phyloP scores from a whole-genome alignment of 2,329 filamentous ascomycete genomes.

The Biscogniauxia mediterranea region DNA sequence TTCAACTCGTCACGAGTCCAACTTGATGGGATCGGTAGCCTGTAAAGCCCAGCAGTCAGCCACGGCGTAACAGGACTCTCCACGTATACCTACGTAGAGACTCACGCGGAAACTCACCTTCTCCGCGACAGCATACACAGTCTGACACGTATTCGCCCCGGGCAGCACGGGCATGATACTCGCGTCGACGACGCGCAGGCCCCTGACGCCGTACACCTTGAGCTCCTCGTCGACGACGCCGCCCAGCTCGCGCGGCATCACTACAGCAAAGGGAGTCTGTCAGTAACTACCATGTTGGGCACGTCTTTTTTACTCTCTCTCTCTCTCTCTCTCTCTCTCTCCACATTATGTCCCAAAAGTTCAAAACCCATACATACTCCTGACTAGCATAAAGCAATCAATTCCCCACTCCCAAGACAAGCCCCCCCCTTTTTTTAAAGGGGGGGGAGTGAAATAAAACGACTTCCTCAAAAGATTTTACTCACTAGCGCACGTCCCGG shows the following conservation, averaged over 20 bases:
- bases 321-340: too few relatives aligned
- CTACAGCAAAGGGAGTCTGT: too few relatives aligned
- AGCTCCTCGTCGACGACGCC: constrained; percentile 45
- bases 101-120: constrained; percentile 32
- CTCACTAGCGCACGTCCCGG: constrained; percentile 44
- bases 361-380: too few relatives aligned
- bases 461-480: too few relatives aligned
- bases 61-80: not conserved
- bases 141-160: constrained; percentile 47
- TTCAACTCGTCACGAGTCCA: constrained; percentile 3
- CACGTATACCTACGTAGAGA: not conserved
- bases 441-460: too few relatives aligned
- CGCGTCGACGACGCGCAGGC: constrained; percentile 46
- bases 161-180: constrained; percentile 45
- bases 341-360: too few relatives aligned
- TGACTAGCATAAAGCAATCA: too few relatives aligned
- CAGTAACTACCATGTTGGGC: too few relatives aligned
- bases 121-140: constrained; percentile 52
- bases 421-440: too few relatives aligned
- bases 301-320: too few relatives aligned
- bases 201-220: constrained; percentile 45
- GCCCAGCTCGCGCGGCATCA: constrained; percentile 43
- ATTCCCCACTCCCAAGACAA: too few relatives aligned
- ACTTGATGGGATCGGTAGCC: constrained; percentile 21
- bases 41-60: not conserved